Conservation (phyloP, 257 asterid genomes). For the Fraxinus excelsior region DNA sequence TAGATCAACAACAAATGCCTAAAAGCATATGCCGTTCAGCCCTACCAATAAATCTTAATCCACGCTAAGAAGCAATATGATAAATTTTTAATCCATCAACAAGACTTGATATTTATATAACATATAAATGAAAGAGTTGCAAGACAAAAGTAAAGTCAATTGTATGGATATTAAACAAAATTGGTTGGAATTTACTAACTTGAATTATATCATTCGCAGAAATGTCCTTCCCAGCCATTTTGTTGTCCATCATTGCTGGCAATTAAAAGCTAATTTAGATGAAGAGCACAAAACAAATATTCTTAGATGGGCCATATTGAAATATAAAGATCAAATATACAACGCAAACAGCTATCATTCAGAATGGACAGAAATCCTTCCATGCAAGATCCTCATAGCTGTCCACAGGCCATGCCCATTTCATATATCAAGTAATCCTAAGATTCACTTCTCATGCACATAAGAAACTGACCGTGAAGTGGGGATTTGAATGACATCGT, state of each 20-base stretch:
- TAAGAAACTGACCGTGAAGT: not conserved
- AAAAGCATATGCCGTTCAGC: conserved; percentile 5
- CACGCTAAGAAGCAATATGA: conserved; percentile 16
- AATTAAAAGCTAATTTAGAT: conserved; percentile 38
- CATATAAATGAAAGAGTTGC: not conserved
- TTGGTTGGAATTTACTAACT: conserved; percentile 47
- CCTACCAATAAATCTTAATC: conserved; percentile 11
- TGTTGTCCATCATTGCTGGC: conserved; percentile 88
- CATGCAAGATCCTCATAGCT: conserved; percentile 6
- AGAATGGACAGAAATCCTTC: conserved; percentile 5
- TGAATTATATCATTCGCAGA: conserved; percentile 72
- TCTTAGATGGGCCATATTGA: conserved; percentile 22
- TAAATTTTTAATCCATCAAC: not conserved
- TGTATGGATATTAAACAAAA: conserved; percentile 15
- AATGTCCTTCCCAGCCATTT: conserved; percentile 79
- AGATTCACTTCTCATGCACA: not conserved
- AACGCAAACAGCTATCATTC: conserved; percentile 1
- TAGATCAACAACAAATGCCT: conserved; percentile 17
- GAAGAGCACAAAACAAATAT: conserved; percentile 32
- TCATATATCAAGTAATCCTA: not conserved
- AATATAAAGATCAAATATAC: conserved; percentile 16
- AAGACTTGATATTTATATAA: not conserved
- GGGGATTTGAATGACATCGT: conserved; percentile 5
- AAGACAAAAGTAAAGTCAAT: conserved; percentile 12
- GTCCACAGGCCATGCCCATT: not conserved